phyloP scores from a whole-genome alignment of 164 flowering plant genomes.

The Chimonanthus salicifolius region DNA sequence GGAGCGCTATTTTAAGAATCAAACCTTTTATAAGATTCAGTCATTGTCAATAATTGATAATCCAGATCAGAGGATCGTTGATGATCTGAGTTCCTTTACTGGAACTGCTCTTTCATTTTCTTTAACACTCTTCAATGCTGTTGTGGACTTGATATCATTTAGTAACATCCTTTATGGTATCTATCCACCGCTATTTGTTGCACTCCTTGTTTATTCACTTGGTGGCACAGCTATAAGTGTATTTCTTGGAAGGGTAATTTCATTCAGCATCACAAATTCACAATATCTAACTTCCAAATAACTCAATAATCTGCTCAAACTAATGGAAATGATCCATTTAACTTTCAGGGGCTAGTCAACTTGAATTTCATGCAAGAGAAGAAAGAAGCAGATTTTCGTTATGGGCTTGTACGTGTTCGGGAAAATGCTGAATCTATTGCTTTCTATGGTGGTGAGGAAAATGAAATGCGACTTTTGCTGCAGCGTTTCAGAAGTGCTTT shows the following conservation, averaged over 20 bases:
- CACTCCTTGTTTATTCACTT: conserved; percentile 75
- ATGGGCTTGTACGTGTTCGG: conserved; percentile 92
- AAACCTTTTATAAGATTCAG: conserved; percentile 80
- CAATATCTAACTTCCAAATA: neutral
- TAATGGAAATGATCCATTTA: neutral
- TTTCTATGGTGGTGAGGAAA: conserved; percentile 91
- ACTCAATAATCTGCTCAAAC: neutral
- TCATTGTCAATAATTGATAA: conserved; percentile 90
- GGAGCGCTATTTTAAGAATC: conserved; percentile 78
- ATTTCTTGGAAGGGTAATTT: conserved; percentile 74
- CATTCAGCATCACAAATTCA: neutral
- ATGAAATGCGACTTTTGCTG: conserved; percentile 78
- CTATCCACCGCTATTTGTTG: conserved; percentile 87
- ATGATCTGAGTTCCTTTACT: conserved; percentile 92
- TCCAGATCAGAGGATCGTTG: conserved; percentile 98
- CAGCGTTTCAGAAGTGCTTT: conserved; percentile 86
- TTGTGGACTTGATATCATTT: conserved; percentile 87
- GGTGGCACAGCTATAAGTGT: conserved; percentile 94
- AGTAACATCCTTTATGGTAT: conserved; percentile 89
- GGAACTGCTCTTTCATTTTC: conserved; percentile 96
- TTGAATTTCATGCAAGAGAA: conserved; percentile 97
- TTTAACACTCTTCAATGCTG: conserved; percentile 79
- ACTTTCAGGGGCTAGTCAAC: conserved; percentile 66
- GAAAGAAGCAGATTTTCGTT: conserved; percentile 98
- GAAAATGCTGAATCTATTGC: conserved; percentile 99